Evolutionary conservation across 768 basidiomycete genomes (phyloP).

Genomic region (Mrakia frigida): DNA sequence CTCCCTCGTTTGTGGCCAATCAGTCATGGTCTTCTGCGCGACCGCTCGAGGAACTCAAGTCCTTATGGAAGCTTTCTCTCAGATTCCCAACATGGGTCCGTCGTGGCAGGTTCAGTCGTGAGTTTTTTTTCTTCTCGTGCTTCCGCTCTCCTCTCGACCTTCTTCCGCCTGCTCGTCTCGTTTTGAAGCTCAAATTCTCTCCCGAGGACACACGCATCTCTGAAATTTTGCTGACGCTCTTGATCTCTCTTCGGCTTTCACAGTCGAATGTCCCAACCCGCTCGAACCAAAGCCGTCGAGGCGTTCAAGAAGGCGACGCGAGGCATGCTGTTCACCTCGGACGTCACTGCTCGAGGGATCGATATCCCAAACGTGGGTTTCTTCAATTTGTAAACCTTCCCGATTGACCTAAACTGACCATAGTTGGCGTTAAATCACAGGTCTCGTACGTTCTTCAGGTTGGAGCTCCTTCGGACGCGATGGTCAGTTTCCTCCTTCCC

Average conservation of each 20-base stretch:
- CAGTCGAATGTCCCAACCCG: slow-evolving; percentile 26
- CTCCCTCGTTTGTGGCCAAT: too few species aligned
- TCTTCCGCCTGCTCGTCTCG: too few species aligned
- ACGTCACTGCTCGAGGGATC: slow-evolving; percentile 57
- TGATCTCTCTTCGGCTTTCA: too few species aligned
- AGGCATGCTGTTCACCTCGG: slow-evolving; percentile 45
- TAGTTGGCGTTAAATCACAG: too few species aligned
- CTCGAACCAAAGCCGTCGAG: slow-evolving; percentile 1
- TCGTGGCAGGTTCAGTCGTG: slow-evolving; percentile 57
- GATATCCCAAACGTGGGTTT: slow-evolving; percentile 54
- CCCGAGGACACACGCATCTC: not conserved
- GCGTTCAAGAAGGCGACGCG: slow-evolving; percentile 18
- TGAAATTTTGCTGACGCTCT: not conserved
- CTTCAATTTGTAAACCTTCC: too few species aligned
- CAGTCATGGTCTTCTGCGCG: slow-evolving; percentile 60
- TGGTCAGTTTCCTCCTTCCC: not conserved
- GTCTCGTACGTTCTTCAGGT: slow-evolving; percentile 51
- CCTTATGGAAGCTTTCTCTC: slow-evolving; percentile 41
- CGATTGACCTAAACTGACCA: too few species aligned
- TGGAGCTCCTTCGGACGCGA: slow-evolving; percentile 41
- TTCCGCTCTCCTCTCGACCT: slow-evolving; percentile 46
- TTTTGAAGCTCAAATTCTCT: too few species aligned
- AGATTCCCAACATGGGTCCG: slow-evolving; percentile 34
- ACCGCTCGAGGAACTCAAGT: slow-evolving; percentile 58
- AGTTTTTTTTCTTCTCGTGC: not conserved